phyloP scores from a whole-genome alignment of 176 grass and related monocot genomes.

The Triticum timopheevii region DNA sequence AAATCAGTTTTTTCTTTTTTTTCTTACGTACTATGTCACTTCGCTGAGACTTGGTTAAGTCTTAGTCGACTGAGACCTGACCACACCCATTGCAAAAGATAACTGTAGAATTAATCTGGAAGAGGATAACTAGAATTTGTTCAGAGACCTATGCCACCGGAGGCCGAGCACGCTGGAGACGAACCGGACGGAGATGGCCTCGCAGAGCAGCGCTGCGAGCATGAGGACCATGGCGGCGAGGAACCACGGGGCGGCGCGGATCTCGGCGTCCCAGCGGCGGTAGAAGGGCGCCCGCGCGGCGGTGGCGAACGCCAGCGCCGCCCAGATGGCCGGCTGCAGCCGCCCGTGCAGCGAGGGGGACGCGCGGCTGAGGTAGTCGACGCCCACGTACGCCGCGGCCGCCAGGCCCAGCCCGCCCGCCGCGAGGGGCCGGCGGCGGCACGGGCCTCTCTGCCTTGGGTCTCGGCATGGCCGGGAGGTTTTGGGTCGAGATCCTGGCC shows the following conservation, averaged over 20 bases:
- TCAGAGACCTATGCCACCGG: slow-evolving; percentile 66
- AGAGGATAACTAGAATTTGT: neutral
- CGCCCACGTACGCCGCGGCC: slow-evolving; percentile 61
- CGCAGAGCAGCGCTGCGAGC: slow-evolving; percentile 65
- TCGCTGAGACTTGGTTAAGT: too few relatives aligned
- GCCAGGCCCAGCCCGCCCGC: slow-evolving; percentile 34
- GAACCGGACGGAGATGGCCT: slow-evolving; percentile 78
- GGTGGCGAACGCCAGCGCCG: slow-evolving; percentile 52
- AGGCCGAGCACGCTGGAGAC: slow-evolving; percentile 80
- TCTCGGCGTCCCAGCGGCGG: slow-evolving; percentile 75
- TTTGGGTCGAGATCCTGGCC: neutral
- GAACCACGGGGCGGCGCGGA: slow-evolving; percentile 64
- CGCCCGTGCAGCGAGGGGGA: slow-evolving; percentile 55
- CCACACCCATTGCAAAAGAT: neutral
- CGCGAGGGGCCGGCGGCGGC: slow-evolving; percentile 21
- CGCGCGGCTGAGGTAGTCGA: slow-evolving; percentile 63
- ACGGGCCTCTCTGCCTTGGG: slow-evolving; percentile 4
- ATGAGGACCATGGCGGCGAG: slow-evolving; percentile 69
- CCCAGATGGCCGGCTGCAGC: slow-evolving; percentile 81
- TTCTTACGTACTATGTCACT: too few relatives aligned
- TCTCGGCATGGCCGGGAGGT: slow-evolving; percentile 25
- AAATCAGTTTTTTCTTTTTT: too few relatives aligned
- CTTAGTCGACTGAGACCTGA: too few relatives aligned
- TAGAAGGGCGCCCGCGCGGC: slow-evolving; percentile 66
- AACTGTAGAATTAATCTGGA: neutral